A percentile compares a stretch with the other conserved stretches of the same genome.
Conservation (phyloP, 2,329 filamentous ascomycete genomes). For the Exophiala aquamarina region DNA sequence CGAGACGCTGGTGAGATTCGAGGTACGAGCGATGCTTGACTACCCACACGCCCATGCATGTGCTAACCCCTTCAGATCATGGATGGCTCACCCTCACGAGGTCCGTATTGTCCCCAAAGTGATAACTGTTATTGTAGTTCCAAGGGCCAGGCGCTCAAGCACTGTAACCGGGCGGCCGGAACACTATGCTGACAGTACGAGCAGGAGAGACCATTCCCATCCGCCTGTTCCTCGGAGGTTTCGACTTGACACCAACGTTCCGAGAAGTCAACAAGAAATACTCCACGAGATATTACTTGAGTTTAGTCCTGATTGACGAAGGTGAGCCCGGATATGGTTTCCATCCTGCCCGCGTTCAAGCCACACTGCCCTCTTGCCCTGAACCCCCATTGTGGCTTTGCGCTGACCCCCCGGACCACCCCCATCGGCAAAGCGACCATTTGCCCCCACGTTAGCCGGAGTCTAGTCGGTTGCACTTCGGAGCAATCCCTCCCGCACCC, state of each 20-base stretch:
- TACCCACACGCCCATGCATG: conserved; percentile 11
- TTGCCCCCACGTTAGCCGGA: not conserved
- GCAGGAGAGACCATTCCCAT: conserved; percentile 89
- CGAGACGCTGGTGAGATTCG: conserved; percentile 94
- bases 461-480: no score
- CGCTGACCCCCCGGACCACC: not conserved
- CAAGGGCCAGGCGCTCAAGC: no score
- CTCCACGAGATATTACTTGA: conserved; percentile 95
- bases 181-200: conserved; percentile 9
- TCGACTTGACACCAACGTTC: conserved; percentile 97
- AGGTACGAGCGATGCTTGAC: conserved; percentile 54
- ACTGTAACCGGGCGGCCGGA: not conserved
- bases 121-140: not conserved
- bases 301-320: conserved; percentile 92
- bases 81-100: conserved; percentile 97
- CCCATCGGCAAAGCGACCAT: conserved; percentile 1
- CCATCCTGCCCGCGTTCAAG: not conserved
- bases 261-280: conserved; percentile 99
- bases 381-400: not conserved
- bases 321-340: conserved; percentile 51
- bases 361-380: not conserved
- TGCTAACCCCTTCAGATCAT: conserved; percentile 68
- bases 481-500: not conserved
- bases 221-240: conserved; percentile 91
- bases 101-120: conserved; percentile 49